These are phyloP conservation scores for Mortierella polycephala DNA, from an alignment of 371 early-diverging fungal genomes.

Conservation along the genomic window DNA sequence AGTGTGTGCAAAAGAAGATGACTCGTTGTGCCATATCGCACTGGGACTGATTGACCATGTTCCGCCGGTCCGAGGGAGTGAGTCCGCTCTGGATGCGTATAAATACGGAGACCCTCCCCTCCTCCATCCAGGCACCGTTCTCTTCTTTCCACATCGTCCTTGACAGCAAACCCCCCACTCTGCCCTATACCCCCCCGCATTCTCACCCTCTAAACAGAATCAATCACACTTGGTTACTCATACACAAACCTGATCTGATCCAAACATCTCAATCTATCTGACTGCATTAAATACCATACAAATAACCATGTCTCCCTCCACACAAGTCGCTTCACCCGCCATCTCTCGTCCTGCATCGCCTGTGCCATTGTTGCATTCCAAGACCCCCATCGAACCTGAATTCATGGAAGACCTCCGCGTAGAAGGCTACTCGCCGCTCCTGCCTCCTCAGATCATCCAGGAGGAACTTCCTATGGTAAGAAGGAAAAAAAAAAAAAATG, in stretches of 20 bases:
- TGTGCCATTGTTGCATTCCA: conserved; percentile 45
- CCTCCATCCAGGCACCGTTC: not conserved
- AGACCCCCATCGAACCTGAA: conserved; percentile 46
- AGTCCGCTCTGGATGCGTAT: not conserved
- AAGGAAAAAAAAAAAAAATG: conserved; percentile 5
- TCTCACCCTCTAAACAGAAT: not conserved
- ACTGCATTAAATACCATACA: not conserved
- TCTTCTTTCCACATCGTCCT: not conserved
- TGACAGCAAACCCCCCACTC: conserved; percentile 1
- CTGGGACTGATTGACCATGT: not conserved
- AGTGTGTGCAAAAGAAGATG: too few relatives aligned
- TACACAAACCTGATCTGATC: too few relatives aligned
- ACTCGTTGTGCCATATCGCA: too few relatives aligned
- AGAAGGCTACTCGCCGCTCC: conserved; percentile 68
- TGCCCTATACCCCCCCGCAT: not conserved
- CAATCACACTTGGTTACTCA: too few relatives aligned
- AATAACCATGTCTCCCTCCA: conserved; percentile 46
- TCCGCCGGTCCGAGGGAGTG: too few relatives aligned
- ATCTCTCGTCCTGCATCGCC: conserved; percentile 40
- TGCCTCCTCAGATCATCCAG: conserved; percentile 69
- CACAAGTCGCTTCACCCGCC: conserved; percentile 6
- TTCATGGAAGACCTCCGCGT: conserved; percentile 75
- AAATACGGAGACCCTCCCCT: conserved; percentile 4
- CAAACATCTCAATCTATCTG: not conserved
- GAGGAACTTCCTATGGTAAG: conserved; percentile 71